phyloP scores from a whole-genome alignment of 768 basidiomycete species.

The Tulasnella sp. region DNA sequence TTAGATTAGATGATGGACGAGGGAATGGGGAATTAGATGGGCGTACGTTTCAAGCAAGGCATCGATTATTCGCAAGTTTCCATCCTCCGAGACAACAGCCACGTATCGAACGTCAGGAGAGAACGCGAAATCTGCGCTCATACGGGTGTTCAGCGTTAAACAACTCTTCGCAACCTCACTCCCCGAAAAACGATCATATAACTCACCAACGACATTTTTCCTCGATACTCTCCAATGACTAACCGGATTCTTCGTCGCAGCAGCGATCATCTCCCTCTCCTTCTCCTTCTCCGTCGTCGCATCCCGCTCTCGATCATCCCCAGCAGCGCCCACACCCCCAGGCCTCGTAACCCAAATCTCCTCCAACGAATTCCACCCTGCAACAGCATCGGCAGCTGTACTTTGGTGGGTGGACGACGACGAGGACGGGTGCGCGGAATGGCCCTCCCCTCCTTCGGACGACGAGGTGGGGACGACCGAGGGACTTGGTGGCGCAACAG shows the following conservation, averaged over 20 bases:
- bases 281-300: conserved; percentile 55
- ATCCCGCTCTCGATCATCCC: conserved; percentile 23
- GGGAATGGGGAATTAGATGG: neutral
- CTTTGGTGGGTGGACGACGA: neutral
- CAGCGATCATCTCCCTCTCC: conserved; percentile 22
- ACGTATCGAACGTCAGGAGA: conserved; percentile 89
- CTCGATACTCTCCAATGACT: conserved; percentile 80
- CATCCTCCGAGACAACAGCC: conserved; percentile 87
- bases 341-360: conserved; percentile 65
- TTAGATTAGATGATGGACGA: no score
- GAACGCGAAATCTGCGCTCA: conserved; percentile 71
- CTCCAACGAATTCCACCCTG: conserved; percentile 69
- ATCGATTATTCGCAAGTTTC: conserved; percentile 83
- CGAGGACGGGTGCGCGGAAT: neutral
- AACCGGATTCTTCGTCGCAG: conserved; percentile 68
- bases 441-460: neutral
- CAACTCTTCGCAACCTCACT: neutral
- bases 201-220: conserved; percentile 62
- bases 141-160: neutral
- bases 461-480: neutral
- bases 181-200: neutral
- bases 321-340: conserved; percentile 32
- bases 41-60: conserved; percentile 75
- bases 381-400: neutral
- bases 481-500: neutral